A percentile compares a stretch with the other conserved stretches of the same genome.
These are phyloP conservation scores for Kalmusia sp. DNA, from an alignment of 2,329 filamentous ascomycete genomes.

Conservation along the genomic window DNA sequence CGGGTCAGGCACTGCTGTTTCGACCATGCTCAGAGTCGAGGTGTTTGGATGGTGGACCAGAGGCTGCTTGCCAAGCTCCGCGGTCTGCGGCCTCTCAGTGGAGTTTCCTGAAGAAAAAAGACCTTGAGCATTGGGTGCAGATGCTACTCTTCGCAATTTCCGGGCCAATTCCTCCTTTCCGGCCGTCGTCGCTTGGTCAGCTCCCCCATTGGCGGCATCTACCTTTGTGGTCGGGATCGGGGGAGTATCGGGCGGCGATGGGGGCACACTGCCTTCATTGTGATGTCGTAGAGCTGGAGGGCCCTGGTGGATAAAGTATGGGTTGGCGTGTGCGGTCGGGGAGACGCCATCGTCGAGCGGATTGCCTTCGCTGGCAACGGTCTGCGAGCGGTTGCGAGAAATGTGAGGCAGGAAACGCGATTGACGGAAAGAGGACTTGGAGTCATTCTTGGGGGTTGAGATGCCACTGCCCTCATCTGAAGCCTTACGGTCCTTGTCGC, in stretches of 20 bases:
- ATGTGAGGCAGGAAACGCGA: conserved; percentile 89
- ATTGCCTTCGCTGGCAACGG: conserved; percentile 91
- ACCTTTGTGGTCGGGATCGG: conserved; percentile 67
- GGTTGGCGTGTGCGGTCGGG: conserved; percentile 92
- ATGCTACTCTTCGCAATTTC: conserved; percentile 91
- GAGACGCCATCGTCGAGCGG: conserved; percentile 86
- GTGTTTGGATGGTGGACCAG: conserved; percentile 64
- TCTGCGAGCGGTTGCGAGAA: conserved; percentile 85
- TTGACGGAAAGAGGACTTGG: conserved; percentile 76
- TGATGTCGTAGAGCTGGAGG: conserved; percentile 92
- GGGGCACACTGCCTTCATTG: conserved; percentile 91
- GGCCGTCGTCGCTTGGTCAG: conserved; percentile 72
- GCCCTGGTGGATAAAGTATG: conserved; percentile 96
- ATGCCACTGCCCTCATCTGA: conserved; percentile 44
- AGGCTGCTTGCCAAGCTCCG: conserved; percentile 85
- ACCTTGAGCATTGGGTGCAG: conserved; percentile 95
- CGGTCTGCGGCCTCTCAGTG: conserved; percentile 76
- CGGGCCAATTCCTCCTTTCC: conserved; percentile 94
- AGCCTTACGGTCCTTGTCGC: conserved; percentile 51
- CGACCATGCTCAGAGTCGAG: conserved; percentile 62
- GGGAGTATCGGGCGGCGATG: conserved; percentile 90
- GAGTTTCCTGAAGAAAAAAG: conserved; percentile 67
- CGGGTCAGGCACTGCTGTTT: conserved; percentile 45
- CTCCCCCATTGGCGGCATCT: conserved; percentile 69
- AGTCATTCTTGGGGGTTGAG: conserved; percentile 62